A percentile compares a stretch with the other conserved stretches of the same genome.
phyloP scores from a whole-genome alignment of 257 asterid species.

The Solanum sparsipilum region DNA sequence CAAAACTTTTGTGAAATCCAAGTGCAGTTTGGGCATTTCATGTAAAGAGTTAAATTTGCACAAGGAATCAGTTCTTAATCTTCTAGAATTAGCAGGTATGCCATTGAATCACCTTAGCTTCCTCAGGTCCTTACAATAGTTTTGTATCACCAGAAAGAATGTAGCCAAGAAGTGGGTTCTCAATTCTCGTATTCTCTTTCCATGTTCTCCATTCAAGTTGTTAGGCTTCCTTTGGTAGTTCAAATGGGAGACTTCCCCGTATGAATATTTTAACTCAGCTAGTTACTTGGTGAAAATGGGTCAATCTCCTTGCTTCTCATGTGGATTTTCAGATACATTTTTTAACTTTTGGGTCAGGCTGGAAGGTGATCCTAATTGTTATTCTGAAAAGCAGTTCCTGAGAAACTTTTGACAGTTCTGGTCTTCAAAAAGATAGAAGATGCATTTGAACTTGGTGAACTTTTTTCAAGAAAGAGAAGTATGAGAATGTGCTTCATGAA shows the following conservation, averaged over 20 bases:
- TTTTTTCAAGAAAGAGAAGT: neutral
- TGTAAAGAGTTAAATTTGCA: conserved; percentile 39
- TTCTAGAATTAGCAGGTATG: conserved; percentile 55
- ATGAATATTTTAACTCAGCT: neutral
- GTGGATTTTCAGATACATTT: neutral
- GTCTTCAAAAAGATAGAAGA: neutral
- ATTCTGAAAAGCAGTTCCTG: neutral
- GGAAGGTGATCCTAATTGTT: neutral
- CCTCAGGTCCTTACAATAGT: neutral
- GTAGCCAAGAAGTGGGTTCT: neutral
- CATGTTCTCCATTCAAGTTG: neutral
- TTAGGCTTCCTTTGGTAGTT: neutral
- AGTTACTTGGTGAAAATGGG: neutral
- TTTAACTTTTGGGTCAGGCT: neutral
- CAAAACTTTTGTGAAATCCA: conserved; percentile 33
- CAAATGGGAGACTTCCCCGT: neutral
- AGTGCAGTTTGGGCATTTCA: conserved; percentile 15
- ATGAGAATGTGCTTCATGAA: neutral
- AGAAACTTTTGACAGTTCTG: neutral
- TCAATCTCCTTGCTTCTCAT: neutral
- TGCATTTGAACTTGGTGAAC: neutral
- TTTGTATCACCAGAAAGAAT: neutral
- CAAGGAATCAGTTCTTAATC: conserved; percentile 41
- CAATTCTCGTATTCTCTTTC: neutral
- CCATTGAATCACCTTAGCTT: neutral